phyloP scores from a whole-genome alignment of 192 early-diverging fungal genomes.

The Gryganskiella cystojenkinii region DNA sequence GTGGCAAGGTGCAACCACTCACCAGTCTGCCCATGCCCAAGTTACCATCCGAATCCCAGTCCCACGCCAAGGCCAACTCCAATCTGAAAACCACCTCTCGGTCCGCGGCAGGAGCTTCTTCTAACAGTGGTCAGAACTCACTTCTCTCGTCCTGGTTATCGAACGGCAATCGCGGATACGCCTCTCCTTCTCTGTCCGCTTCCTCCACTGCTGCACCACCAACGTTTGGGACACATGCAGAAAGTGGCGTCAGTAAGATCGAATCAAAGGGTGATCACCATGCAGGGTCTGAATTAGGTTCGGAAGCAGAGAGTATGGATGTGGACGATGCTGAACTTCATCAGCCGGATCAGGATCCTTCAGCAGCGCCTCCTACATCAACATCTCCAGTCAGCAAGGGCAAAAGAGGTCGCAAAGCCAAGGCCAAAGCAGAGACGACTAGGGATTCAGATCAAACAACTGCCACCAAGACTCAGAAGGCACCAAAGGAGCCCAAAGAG shows the following conservation, averaged over 20 bases:
- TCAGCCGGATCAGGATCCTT: too few relatives aligned
- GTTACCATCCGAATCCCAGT: constrained; percentile 22
- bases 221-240: too few relatives aligned
- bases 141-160: constrained; percentile 40
- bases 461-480: constrained; percentile 9
- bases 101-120: not conserved
- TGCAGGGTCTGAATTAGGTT: too few relatives aligned
- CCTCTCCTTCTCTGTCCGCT: not conserved
- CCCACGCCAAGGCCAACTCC: too few relatives aligned
- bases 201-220: not conserved
- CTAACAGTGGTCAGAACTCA: constrained; percentile 6
- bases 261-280: too few relatives aligned
- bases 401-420: constrained; percentile 33
- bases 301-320: too few relatives aligned
- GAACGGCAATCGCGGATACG: not conserved
- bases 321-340: too few relatives aligned
- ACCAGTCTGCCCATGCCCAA: constrained; percentile 17
- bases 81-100: constrained; percentile 7
- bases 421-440: constrained; percentile 18
- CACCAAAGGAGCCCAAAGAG: constrained; percentile 25
- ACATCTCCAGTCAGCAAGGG: too few relatives aligned
- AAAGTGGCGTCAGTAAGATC: too few relatives aligned
- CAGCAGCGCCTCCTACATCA: too few relatives aligned
- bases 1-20: constrained; percentile 20
- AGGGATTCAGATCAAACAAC: not conserved